These are phyloP conservation scores for Ogataea angusta DNA, from an alignment of 805 yeast genomes.

Conservation along the genomic window DNA sequence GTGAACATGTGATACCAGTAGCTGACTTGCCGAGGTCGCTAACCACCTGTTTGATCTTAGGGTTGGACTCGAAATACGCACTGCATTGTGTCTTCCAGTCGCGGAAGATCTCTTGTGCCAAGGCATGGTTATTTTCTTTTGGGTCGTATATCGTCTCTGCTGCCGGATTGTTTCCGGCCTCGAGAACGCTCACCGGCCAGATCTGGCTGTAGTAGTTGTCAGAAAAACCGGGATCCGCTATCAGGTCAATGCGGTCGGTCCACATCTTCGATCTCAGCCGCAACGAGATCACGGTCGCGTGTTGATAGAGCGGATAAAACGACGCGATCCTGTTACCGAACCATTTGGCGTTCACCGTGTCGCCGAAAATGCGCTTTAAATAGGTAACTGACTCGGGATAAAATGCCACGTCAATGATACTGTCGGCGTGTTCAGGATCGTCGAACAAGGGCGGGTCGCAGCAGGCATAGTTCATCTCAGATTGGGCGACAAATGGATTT, in stretches of 20 bases:
- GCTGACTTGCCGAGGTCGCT: neutral
- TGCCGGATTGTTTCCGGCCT: neutral
- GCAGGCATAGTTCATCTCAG: constrained; percentile 1
- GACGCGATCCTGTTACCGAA: neutral
- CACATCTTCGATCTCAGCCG: constrained; percentile 10
- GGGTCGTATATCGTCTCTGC: constrained; percentile 3
- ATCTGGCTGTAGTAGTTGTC: neutral
- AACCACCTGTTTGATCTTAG: neutral
- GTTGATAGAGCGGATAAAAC: neutral
- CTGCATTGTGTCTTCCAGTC: constrained; percentile 5
- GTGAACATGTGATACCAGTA: neutral
- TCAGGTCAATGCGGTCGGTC: constrained; percentile 7
- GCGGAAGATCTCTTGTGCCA: constrained; percentile 1
- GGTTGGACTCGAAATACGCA: neutral
- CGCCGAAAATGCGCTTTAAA: neutral
- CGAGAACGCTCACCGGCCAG: constrained; percentile 3
- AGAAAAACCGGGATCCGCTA: constrained; percentile 6
- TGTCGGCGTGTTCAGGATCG: neutral
- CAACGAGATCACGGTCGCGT: constrained; percentile 10
- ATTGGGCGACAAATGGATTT: neutral
- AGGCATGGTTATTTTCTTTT: neutral
- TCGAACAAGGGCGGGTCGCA: constrained; percentile 1
- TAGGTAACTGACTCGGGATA: constrained; percentile 2
- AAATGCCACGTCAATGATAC: constrained; percentile 7
- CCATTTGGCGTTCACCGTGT: neutral